Evolutionary conservation across 306 rosid species (phyloP).

Genomic region (Astragalus membranaceus): DNA sequence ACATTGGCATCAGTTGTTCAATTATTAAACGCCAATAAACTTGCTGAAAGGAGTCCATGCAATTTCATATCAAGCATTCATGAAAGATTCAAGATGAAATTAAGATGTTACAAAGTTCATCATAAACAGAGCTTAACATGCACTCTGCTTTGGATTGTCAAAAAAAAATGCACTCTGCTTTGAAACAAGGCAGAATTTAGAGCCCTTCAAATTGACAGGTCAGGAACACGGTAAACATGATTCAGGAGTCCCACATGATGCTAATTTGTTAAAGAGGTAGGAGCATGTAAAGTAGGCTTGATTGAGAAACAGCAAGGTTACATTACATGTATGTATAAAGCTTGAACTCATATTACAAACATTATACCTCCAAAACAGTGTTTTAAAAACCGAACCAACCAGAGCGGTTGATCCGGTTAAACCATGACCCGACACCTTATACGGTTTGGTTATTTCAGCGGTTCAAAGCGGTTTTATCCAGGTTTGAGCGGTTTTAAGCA

Average conservation of each 20-base stretch:
- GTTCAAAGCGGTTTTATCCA: too few relatives aligned
- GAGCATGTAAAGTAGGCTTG: not conserved
- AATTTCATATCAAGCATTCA: not conserved
- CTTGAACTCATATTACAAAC: not conserved
- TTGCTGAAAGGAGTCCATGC: slow-evolving; percentile 8
- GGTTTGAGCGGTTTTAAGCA: too few relatives aligned
- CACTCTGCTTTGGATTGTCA: not conserved
- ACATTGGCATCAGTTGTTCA: slow-evolving; percentile 15
- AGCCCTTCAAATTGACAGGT: not conserved
- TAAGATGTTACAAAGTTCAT: slow-evolving; percentile 7
- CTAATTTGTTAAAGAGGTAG: not conserved
- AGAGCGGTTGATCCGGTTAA: too few relatives aligned
- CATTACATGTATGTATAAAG: not conserved
- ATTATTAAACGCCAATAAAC: slow-evolving; percentile 15
- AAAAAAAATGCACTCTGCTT: slow-evolving; percentile 4
- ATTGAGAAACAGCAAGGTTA: not conserved
- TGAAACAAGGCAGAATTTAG: not conserved
- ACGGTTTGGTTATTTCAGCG: too few relatives aligned
- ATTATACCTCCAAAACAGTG: not conserved
- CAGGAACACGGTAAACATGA: not conserved
- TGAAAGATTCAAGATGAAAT: not conserved
- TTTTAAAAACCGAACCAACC: too few relatives aligned
- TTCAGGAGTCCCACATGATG: not conserved
- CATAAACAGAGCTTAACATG: not conserved
- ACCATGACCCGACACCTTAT: too few relatives aligned